Percentiles rank a stretch among this genome's conserved stretches.
Conservation (phyloP, 306 rosid genomes). For the Rosa persica region DNA sequence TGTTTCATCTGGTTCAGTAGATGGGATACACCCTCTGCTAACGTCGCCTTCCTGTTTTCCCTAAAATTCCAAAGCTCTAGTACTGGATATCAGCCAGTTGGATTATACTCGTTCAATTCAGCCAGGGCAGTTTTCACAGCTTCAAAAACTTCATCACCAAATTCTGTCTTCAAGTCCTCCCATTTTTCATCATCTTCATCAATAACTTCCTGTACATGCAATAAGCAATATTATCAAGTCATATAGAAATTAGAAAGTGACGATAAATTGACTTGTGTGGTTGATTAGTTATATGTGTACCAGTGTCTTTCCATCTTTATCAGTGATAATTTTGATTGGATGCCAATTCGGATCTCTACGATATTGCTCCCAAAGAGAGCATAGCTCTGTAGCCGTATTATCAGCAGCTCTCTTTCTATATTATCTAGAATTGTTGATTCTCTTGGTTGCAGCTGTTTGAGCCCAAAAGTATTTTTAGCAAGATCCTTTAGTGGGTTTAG, state of each 20-base stretch:
- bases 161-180: constrained; percentile 8
- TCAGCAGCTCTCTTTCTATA: too few relatives aligned
- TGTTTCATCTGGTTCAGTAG: background rate
- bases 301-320: too few relatives aligned
- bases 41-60: constrained; percentile 17
- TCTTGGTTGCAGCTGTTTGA: constrained; percentile 36
- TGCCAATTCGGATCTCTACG: too few relatives aligned
- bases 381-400: too few relatives aligned
- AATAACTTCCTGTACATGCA: constrained; percentile 15
- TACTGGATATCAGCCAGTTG: background rate
- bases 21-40: constrained; percentile 10
- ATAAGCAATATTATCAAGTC: too few relatives aligned
- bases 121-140: constrained; percentile 17
- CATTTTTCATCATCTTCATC: constrained; percentile 12
- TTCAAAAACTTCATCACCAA: constrained; percentile 8
- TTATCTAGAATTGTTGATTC: background rate
- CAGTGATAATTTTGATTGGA: too few relatives aligned
- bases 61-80: constrained; percentile 19
- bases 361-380: too few relatives aligned
- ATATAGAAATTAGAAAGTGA: background rate
- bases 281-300: too few relatives aligned
- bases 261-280: too few relatives aligned
- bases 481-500: too few relatives aligned
- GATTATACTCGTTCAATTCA: constrained; percentile 18
- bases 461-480: too few relatives aligned